Evolutionary conservation across 1,284 basidiomycete genomes (phyloP), one percentile per base, ranked within the genome.

Genomic region (Malassezia dermatis): DNA sequence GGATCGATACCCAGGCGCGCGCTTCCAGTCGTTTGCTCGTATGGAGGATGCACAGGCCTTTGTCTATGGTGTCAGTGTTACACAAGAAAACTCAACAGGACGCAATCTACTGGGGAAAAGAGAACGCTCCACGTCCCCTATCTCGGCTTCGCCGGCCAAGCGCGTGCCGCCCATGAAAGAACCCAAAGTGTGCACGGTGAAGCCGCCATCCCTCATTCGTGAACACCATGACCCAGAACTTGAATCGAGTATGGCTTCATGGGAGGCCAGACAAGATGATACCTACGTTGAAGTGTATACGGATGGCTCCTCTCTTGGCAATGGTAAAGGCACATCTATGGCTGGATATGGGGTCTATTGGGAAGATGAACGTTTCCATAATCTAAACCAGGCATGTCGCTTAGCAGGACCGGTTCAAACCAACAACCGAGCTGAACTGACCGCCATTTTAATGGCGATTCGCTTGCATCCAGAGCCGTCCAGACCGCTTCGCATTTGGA

Each of bases 371-470:
- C 28, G 48, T 11, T 54, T 48, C 28, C 45, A 40, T 15, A 41
- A 26, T 52, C 86, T 87, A 47, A 88, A 88, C 66, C 72, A 88
- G 2, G 79, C 83, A 0, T 84, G 87, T 63, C 78, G 88, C 19
- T 85, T 87, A 62, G 85, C 86, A 2, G 89, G 88, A 1, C 77
- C 76, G 10, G 27, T 58, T 42, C 88, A 90, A 70, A 90, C 88
- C 0, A 91, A 91, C 70, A 90, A 91, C 60, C 79, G 86, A 12
- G 88, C 86, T 3, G 88, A 91, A 71, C 78, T 91, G 26, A 43
- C 88, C 85, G 87, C 86, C 3, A 85, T 89, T 59, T 76, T 84
- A 15, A 82, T 85, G 11, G 79, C 83, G 17, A 77, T 89, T 5
- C 84, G 88, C 69, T 81, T 80, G 0, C 78, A 82, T 0, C 83